phyloP scores from a whole-genome alignment of 192 early-diverging fungal genomes.

The Entomortierella lignicola region DNA sequence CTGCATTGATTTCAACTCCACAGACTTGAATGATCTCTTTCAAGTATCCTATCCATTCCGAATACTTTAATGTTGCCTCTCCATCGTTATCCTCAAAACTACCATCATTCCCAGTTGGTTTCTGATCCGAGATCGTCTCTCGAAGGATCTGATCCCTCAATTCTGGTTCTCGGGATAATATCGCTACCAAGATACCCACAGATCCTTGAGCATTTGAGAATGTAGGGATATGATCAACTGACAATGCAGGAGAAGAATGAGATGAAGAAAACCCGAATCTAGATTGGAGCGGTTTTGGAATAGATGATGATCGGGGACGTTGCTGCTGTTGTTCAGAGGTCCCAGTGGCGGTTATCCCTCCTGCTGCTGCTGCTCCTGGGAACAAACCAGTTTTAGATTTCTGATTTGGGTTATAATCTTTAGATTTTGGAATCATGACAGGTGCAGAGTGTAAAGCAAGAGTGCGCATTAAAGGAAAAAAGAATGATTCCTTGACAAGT shows the following conservation, averaged over 20 bases:
- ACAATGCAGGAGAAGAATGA: slow-evolving; percentile 14
- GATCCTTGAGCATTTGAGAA: slow-evolving; percentile 36
- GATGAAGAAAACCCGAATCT: slow-evolving; percentile 7
- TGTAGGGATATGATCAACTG: slow-evolving; percentile 30
- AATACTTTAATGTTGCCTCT: slow-evolving; percentile 1
- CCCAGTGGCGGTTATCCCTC: not conserved
- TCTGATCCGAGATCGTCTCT: slow-evolving; percentile 29
- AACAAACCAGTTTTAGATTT: slow-evolving; percentile 33
- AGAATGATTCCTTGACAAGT: slow-evolving; percentile 12
- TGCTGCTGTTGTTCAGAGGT: slow-evolving; percentile 1
- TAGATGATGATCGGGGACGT: slow-evolving; percentile 36
- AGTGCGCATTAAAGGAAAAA: slow-evolving; percentile 36
- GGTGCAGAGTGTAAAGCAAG: slow-evolving; percentile 36
- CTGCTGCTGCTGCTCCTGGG: not conserved
- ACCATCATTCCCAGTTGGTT: not conserved
- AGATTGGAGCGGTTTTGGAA: slow-evolving; percentile 29
- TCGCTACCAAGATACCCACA: slow-evolving; percentile 21
- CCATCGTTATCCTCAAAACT: not conserved
- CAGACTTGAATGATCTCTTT: slow-evolving; percentile 45
- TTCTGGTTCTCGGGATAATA: slow-evolving; percentile 31
- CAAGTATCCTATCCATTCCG: slow-evolving; percentile 40
- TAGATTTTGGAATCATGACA: not conserved
- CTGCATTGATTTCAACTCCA: slow-evolving; percentile 23
- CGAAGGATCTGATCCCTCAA: slow-evolving; percentile 24
- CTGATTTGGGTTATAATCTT: not conserved